Evolutionary conservation across 176 grass and related monocot species (phyloP).

Genomic region (Melocanna baccifera): DNA sequence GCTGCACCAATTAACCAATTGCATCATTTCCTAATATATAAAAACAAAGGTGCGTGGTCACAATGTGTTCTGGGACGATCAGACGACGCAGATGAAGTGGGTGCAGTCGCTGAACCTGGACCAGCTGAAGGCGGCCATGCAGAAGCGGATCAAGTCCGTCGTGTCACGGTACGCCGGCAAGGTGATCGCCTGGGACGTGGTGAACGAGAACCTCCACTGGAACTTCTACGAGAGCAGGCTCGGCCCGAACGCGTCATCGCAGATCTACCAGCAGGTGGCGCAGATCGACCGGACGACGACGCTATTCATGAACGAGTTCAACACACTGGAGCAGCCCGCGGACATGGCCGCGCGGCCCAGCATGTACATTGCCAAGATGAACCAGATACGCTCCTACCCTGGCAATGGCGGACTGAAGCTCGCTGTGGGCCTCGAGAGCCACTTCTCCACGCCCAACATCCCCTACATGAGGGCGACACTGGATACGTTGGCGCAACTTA

Average conservation of each 20-base stretch:
- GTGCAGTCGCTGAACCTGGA: not conserved
- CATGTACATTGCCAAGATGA: constrained; percentile 51
- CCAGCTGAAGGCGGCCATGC: constrained; percentile 9
- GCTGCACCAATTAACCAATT: too few relatives aligned
- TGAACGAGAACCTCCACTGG: constrained; percentile 66
- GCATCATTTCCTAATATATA: too few relatives aligned
- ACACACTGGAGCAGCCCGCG: constrained; percentile 45
- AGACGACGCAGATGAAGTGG: constrained; percentile 15
- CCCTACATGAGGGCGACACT: constrained; percentile 46
- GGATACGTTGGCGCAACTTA: constrained; percentile 44
- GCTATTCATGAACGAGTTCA: constrained; percentile 71
- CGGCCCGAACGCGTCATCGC: constrained; percentile 32
- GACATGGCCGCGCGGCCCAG: constrained; percentile 19
- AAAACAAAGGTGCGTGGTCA: constrained; percentile 37
- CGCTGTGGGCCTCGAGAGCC: constrained; percentile 54
- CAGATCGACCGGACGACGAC: constrained; percentile 20
- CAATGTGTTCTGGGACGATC: constrained; percentile 67
- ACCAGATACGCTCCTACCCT: constrained; percentile 17
- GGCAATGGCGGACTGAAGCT: constrained; percentile 20
- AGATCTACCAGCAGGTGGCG: constrained; percentile 36
- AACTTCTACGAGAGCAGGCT: constrained; percentile 56
- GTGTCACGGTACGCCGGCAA: constrained; percentile 17
- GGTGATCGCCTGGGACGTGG: constrained; percentile 65
- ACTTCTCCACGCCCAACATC: constrained; percentile 55
- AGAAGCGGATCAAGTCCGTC: constrained; percentile 30